These are phyloP conservation scores for Fagopyrum homotropicum DNA, from an alignment of 148 eudicot species.

Conservation along the genomic window DNA sequence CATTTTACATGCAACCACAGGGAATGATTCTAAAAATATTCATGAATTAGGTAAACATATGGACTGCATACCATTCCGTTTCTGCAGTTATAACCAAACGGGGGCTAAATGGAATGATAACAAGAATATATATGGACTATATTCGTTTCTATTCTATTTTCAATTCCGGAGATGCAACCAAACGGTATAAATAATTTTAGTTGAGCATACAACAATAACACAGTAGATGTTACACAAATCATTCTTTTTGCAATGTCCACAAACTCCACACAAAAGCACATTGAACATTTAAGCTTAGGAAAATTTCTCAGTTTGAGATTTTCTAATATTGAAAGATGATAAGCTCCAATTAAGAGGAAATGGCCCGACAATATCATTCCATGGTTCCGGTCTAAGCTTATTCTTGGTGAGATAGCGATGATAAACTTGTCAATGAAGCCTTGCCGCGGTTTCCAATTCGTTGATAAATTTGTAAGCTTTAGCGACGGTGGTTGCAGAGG, in stretches of 20 bases:
- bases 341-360: neutral
- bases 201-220: neutral
- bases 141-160: no score
- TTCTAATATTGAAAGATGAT: neutral
- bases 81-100: no score
- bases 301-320: conserved; percentile 9
- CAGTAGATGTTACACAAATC: neutral
- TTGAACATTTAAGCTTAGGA: neutral
- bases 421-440: neutral
- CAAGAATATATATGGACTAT: no score
- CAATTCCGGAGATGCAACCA: neutral
- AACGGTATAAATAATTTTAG: neutral
- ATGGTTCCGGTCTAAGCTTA: neutral
- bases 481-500: neutral
- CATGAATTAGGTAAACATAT: no score
- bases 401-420: neutral
- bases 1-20: no score
- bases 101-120: no score
- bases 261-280: neutral
- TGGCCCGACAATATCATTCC: conserved; percentile 1
- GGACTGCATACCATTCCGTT: no score
- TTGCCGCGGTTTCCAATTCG: neutral
- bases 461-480: neutral
- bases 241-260: neutral
- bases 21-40: no score